Evolutionary conservation across 345 rosid genomes (phyloP), one percentile per base, ranked within the genome.

Genomic region (Populus deltoides): DNA sequence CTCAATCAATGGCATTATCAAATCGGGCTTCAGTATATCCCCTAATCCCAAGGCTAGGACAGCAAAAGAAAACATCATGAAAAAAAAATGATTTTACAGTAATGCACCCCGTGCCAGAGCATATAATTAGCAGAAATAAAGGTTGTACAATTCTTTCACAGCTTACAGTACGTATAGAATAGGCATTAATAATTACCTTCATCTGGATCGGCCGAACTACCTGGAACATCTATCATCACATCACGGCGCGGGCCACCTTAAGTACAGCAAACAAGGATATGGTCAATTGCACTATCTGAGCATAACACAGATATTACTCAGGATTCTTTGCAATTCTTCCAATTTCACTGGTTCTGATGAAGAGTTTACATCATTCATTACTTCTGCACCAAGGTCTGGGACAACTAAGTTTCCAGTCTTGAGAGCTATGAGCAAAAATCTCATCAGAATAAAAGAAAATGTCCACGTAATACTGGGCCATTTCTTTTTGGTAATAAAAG

Each of bases 281-380:
- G 41, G 16, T 49, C 63, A 67, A 15, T 53, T 35, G 18, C 38
- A 43, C 7, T 29, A 29, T 41, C n/a, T 8, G 31, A 29, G 57
- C 31, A 75, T 49, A 69, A 77, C 76, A 74, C 81, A 92, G 36
- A 96, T 89, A 84, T 87, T 91, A 88, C 90, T 90, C 82, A 96
- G 88, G 82, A 96, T 96, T 85, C 99, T 92, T 88, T 90, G 94
- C 85, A 96, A 83, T 84, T 96, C 98, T 82, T 89, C 92, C 86
- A 93, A 82, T 86, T 86, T 91, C 47, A 96, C 98, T 31, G 99
- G 95, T 78, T 97, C 98, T 45, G 94, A 88, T 27, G 97, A 89
- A 73, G 97, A 89, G 82, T 88, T 81, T 78, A 88, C 91, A 71
- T 90, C 97, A 81, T 92, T 91, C 59, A 78, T 85, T 71, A 85